Evolutionary conservation across 306 rosid species (phyloP), one percentile per base, ranked within the genome.

Genomic region (Medicago lupulina): DNA sequence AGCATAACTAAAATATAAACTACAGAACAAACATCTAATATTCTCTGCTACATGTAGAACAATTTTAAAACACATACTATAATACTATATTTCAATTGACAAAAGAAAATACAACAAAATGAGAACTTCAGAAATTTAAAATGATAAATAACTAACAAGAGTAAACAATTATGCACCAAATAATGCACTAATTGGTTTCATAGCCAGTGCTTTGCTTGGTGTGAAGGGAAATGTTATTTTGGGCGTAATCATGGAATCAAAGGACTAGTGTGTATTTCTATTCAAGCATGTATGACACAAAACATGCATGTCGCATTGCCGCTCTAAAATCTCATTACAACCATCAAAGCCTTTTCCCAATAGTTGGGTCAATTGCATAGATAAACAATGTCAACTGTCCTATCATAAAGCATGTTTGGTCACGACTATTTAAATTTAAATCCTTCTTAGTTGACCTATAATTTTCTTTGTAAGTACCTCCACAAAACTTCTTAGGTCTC

Each of bases 41-140:
- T 53, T 19, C 31, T 43, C 60, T 73, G 73, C 72, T 36, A 10
- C 12, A 71, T 38, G 71, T 54, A 18, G 43, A 78, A 69, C 54
- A 3, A 34, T 16, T 11, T 75, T 8, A 11, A 62, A 34, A 25
- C 19, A 40, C 10, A 7, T 57, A 53, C 47, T 39, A 7, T 7
- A 6, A 51, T 63, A 34, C 51, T 58, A 15, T 59, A 46, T 19
- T 75, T 46, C 23, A 53, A 50, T 36, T 63, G 71, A 47, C 41
- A 21, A 41, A 41, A 40, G 28, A 40, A 73, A 25, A 73, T 44
- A 59, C 21, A 6, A 59, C 19, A 25, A 12, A 59, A 73, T 4
- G 44, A 73, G 40, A 58, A 43, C 44, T 44, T 41, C 8, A 16
- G 34, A 41, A 73, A 40, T 43, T 21, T 34, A 34, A 34, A 34